A percentile compares a stretch with the other conserved stretches of the same genome.
These are phyloP conservation scores for Pythium scleroteichum DNA, from an alignment of 352 stramenopile species.

Conservation along the genomic window DNA sequence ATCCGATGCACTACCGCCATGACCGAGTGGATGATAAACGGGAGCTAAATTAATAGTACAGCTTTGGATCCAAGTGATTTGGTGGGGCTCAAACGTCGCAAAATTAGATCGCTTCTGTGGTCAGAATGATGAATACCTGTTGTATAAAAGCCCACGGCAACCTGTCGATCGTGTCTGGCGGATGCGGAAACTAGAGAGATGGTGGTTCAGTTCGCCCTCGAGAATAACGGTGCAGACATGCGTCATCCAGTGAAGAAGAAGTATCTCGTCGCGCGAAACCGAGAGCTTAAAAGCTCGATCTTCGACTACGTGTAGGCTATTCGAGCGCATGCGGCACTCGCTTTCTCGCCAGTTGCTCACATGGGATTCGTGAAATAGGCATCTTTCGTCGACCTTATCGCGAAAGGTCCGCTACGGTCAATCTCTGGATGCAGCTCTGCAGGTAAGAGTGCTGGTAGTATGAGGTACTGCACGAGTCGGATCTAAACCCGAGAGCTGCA, in stretches of 20 bases:
- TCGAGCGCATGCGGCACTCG: background rate
- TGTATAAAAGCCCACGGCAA: background rate
- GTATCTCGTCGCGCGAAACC: conserved; percentile 30
- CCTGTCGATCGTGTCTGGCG: background rate
- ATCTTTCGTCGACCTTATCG: conserved; percentile 51
- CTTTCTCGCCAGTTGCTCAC: background rate
- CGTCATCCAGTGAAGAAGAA: conserved; percentile 27
- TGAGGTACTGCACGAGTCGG: too few relatives aligned
- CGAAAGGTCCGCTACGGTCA: conserved; percentile 65
- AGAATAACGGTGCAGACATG: conserved; percentile 3
- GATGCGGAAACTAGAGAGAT: background rate
- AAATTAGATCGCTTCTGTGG: too few relatives aligned
- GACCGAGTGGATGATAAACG: conserved; percentile 75
- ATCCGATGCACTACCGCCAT: conserved; percentile 75
- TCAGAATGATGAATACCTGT: background rate
- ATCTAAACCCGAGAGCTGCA: too few relatives aligned
- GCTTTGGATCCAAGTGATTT: too few relatives aligned
- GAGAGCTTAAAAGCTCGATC: conserved; percentile 44
- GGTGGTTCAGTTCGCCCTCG: conserved; percentile 21
- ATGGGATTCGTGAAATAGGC: conserved; percentile 24
- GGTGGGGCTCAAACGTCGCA: too few relatives aligned
- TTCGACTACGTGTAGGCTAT: conserved; percentile 54
- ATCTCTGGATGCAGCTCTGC: conserved; percentile 41
- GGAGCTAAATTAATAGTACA: conserved; percentile 23
- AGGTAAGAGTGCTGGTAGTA: conserved; percentile 23